Evolutionary conservation across 495 filamentous ascomycete species (phyloP).

Genomic region (Tuber brumale): DNA sequence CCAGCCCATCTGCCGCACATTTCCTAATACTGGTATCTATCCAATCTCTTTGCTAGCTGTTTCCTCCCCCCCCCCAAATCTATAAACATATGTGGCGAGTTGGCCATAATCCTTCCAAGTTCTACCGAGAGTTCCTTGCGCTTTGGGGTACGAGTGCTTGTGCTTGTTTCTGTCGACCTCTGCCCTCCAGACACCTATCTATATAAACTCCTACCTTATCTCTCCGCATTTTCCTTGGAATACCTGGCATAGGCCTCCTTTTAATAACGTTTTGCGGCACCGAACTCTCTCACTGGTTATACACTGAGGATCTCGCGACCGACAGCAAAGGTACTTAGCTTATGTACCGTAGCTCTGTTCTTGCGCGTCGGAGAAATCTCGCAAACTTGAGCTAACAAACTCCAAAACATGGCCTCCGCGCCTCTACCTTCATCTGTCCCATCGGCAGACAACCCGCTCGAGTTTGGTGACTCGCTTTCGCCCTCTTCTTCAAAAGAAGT

Average conservation of each 20-base stretch:
- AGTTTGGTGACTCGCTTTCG: conserved; percentile 29
- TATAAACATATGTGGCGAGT: neutral
- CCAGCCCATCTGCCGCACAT: neutral
- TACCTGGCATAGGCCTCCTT: neutral
- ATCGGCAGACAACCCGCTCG: conserved; percentile 22
- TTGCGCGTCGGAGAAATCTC: neutral
- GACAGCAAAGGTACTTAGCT: neutral
- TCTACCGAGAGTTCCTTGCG: neutral
- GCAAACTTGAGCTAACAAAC: conserved; percentile 3
- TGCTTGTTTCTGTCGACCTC: neutral
- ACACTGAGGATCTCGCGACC: neutral
- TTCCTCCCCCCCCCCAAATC: neutral
- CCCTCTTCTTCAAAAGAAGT: conserved; percentile 6
- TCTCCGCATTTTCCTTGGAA: neutral
- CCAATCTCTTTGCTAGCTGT: neutral
- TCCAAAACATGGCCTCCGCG: conserved; percentile 7
- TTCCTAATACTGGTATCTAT: neutral
- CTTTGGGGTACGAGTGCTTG: neutral
- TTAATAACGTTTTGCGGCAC: neutral
- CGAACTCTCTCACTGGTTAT: neutral
- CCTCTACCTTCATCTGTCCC: conserved; percentile 14
- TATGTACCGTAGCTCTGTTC: neutral
- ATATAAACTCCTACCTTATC: neutral
- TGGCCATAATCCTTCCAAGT: neutral
- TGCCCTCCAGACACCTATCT: neutral